Evolutionary conservation across 1,284 basidiomycete species (phyloP), one percentile per base, ranked within the genome.

Genomic region (Cryptococcus jaspeensis): DNA sequence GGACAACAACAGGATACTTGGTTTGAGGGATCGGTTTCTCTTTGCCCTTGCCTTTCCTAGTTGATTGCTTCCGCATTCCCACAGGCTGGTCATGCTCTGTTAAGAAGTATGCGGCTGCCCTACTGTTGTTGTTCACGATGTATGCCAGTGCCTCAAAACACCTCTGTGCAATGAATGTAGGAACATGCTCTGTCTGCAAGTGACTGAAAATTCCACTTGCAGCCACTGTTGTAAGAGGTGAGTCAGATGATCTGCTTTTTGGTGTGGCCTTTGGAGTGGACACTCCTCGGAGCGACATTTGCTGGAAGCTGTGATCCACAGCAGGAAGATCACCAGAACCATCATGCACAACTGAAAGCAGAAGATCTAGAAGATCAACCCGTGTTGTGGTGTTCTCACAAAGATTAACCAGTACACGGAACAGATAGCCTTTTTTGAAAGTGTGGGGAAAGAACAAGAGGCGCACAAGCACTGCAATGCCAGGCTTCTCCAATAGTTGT

Each of bases 371-470:
- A 28, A 99, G 82, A 67, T 99, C 96, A 3, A 85, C 86, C 20
- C 95, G 85, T 1, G 94, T 95, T 73, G 89, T 92, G 2, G 85
- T 81, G 74, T 99, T 99, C 79, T 99, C 93, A 76, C 93, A 98
- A 5, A 99, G 82, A 73, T 99, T 95, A 62, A 91, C 87, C 28
- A 99, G 85, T 2, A 98, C 89, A 73, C 90, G 89, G 78, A 92
- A 90, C 20, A 99, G 82, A 22, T 89, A 80, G 40, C 85, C 88
- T 79, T 92, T 91, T 77, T 87, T 87, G 60, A 92, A 81, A 41
- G 93, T 87, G 66, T 97, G 90, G 6, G 95, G 96, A 83, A 94
- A 97, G 83, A 98, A 99, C 20, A 99, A 84, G 8, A 99, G 83
- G 36, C 95, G 87, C 36, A 98, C 86, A 7, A 99, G 85, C 22